Evolutionary conservation across 73 alveolate species (phyloP).

Genomic region (Blepharisma japonicum): DNA sequence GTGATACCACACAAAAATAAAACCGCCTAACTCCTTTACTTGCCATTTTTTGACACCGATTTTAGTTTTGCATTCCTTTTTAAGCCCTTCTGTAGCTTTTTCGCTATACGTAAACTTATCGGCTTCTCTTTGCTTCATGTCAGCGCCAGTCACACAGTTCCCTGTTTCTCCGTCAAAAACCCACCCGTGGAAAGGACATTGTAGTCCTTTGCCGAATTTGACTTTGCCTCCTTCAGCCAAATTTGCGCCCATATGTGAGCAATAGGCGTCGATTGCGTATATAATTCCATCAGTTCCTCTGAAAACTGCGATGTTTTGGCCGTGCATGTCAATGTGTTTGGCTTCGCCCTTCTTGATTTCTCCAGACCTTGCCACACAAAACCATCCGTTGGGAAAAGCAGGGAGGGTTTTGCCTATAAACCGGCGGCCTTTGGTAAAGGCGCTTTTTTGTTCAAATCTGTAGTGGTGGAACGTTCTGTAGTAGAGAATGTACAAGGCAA

Average conservation of each 20-base stretch:
- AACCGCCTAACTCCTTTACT: slow-evolving; percentile 29
- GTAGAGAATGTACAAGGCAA: neutral
- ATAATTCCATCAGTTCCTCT: slow-evolving; percentile 53
- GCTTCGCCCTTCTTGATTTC: slow-evolving; percentile 41
- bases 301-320: slow-evolving; percentile 45
- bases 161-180: slow-evolving; percentile 55
- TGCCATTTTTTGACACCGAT: slow-evolving; percentile 35
- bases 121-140: slow-evolving; percentile 33
- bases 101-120: slow-evolving; percentile 35
- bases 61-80: slow-evolving; percentile 35
- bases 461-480: neutral
- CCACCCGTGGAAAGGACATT: slow-evolving; percentile 70
- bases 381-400: slow-evolving; percentile 61
- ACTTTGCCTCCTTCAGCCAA: slow-evolving; percentile 57
- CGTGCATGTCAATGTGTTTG: slow-evolving; percentile 32
- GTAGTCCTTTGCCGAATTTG: slow-evolving; percentile 40
- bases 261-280: slow-evolving; percentile 56
- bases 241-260: slow-evolving; percentile 64
- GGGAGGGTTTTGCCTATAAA: slow-evolving; percentile 52
- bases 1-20: slow-evolving; percentile 55
- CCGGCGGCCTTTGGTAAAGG: slow-evolving; percentile 13
- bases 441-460: neutral
- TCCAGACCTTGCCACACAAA: slow-evolving; percentile 40
- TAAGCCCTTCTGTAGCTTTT: slow-evolving; percentile 36
- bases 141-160: slow-evolving; percentile 38